Conservation (phyloP, 768 basidiomycete species). For the Cyathus striatus region DNA sequence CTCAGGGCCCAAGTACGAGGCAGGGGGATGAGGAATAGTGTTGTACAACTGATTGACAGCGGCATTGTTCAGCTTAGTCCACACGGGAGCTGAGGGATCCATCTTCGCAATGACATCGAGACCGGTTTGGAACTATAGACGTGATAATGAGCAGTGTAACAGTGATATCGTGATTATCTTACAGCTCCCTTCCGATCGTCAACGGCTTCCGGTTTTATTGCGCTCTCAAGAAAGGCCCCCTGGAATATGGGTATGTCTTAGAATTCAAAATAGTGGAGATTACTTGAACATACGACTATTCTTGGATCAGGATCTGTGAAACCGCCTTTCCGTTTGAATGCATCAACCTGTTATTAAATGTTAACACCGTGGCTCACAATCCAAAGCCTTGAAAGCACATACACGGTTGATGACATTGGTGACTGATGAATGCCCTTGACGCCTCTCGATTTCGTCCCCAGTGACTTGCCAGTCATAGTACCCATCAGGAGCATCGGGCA, state of each 20-base stretch:
- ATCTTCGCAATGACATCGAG: neutral
- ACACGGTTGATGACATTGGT: constrained; percentile 10
- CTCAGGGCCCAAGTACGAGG: constrained; percentile 3
- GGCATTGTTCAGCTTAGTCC: neutral
- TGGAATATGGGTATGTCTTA: neutral
- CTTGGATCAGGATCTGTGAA: neutral
- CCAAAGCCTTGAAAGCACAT: neutral
- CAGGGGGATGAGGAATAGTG: constrained; percentile 9
- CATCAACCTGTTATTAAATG: neutral
- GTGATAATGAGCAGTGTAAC: neutral
- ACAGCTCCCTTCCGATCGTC: neutral
- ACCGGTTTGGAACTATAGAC: neutral
- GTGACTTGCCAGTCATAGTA: constrained; percentile 23
- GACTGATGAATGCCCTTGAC: constrained; percentile 16
- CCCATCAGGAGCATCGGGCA: constrained; percentile 29
- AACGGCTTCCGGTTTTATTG: neutral
- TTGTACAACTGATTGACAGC: constrained; percentile 8
- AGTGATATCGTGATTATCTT: neutral
- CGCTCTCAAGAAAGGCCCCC: neutral
- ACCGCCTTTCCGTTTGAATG: neutral
- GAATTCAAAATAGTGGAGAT: neutral
- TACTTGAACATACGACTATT: neutral
- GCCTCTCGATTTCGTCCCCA: constrained; percentile 8
- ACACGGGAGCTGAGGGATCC: neutral
- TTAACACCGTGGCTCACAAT: neutral